A percentile compares a stretch with the other conserved stretches of the same genome.
Evolutionary conservation across 2,329 filamentous ascomycete species (phyloP).

Genomic region (Cytospora schulzeri): DNA sequence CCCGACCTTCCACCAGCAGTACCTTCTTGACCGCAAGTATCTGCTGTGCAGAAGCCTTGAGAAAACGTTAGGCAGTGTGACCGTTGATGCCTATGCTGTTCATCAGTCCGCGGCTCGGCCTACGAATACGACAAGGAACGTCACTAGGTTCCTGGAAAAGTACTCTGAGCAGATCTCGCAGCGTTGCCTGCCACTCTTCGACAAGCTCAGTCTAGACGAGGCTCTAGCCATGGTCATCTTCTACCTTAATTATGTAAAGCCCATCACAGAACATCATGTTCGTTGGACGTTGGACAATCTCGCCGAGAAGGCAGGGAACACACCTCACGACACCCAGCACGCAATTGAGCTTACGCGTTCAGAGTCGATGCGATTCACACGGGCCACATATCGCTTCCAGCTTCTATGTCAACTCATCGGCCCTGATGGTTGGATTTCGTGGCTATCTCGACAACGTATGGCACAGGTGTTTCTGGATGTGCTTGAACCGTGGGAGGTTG

Average conservation of each 20-base stretch:
- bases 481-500: constrained; percentile 25
- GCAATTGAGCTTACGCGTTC: background rate
- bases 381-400: constrained; percentile 27
- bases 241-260: background rate
- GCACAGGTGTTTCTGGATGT: constrained; percentile 6
- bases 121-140: background rate
- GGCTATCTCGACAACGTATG: background rate
- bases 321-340: background rate
- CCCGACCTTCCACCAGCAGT: constrained; percentile 34
- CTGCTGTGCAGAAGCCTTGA: constrained; percentile 31
- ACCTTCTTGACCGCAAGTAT: constrained; percentile 30
- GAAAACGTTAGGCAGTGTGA: constrained; percentile 26
- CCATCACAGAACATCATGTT: background rate
- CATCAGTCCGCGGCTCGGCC: constrained; percentile 9
- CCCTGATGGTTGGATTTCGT: background rate
- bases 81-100: constrained; percentile 27
- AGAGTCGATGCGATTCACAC: constrained; percentile 6
- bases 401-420: constrained; percentile 12
- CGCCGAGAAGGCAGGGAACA: background rate
- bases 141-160: background rate
- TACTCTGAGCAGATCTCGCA: background rate
- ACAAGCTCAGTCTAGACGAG: background rate
- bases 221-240: background rate
- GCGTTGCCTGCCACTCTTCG: background rate
- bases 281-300: background rate